Evolutionary conservation across 495 filamentous ascomycete species (phyloP), one percentile per base, ranked within the genome.

Genomic region (Xeromyces bisporus): DNA sequence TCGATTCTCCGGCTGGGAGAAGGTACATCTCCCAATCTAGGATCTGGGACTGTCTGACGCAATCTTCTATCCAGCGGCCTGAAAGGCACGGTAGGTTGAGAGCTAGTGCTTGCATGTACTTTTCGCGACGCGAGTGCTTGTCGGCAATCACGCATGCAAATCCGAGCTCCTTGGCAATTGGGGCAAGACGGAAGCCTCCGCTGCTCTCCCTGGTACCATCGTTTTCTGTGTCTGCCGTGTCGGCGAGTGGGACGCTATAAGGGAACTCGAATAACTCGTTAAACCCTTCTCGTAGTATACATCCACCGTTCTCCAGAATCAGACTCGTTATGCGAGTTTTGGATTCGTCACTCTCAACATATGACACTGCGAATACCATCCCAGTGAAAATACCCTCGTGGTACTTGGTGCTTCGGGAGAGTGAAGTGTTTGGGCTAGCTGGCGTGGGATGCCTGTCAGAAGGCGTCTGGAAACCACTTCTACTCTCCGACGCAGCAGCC

Each of bases 61-160:
- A 91, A 31, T 80, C 73, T 17, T 67, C 62, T 32, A 96, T 58
- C 91, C 91, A 97, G 18, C 73, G 70, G 0, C 64, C 64, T 3
- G 77, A 72, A 4, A 97, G 63, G 39, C 83, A 91, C 0, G 91
- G 91, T 1, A 97, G 48, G 3, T 82, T 81, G 3, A 97, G 67
- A 6, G 91, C 86, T 8, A 97, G 71, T 0, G 89, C 89, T 49
- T 96, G 87, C 66, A 97, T 78, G 52, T 89, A 93, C 40, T 97
- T 97, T 21, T 74, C 71, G 33, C 79, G 77, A n/a, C 89, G 74
- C 8, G 78, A 91, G 50, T 93, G 76, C 16, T 69, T 68, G 48
- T 94, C 80, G 0, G 89, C 76, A 37, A 97, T 84, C 11, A 96
- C 56, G 14, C 78, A 82, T 1, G 75, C 67, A 50, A 97, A 96